Evolutionary conservation across 306 rosid genomes (phyloP), one percentile per base, ranked within the genome.

Genomic region (Quercus dentata): DNA sequence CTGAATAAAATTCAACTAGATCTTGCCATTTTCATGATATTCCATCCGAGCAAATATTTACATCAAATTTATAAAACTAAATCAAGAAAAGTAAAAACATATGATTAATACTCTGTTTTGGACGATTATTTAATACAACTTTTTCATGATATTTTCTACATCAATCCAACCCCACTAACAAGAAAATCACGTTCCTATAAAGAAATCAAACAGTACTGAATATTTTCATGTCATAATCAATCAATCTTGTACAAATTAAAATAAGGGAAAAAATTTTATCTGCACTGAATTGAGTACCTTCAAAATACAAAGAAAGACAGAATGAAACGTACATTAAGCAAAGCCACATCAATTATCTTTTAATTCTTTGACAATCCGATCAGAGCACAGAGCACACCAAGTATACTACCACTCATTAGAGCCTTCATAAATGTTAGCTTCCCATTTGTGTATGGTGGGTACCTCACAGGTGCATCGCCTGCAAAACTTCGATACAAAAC

Each of bases 391-490:
- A 93, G 82, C 69, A 92, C 78, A 62, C 82, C 82, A 46, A 83
- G 59, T 70, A 96, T 27, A 85, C 90, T 85, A 70, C 97, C 98
- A 31, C 87, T 85, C 2, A 96, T 58, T 30, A 96, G 89, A 74
- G 98, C 99, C 90, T 89, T 96, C 52, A 96, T 25, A 75, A 96
- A 28, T 71, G 87, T 86, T 20, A 87, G 77, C 90, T 96, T 96
- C 33, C 93, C 88, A 1, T 70, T 67, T 2, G 98, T 90, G 91
- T 93, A 96, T 0, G 99, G 99, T 21, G 99, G 97, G 82, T 96
- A 96, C 80, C 99, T 87, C 79, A 96, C 41, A 1, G 99, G 0
- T 9, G 90, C 94, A 78, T 96, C 99, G 5, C 91, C 98, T 0
- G 57, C 10, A 35, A 93, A 96, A 54, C 94, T 79, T 14, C 98